Base-by-base conservation (phyloP, 2,329 filamentous ascomycete genomes). In the Cryphonectria naterciae region DNA sequence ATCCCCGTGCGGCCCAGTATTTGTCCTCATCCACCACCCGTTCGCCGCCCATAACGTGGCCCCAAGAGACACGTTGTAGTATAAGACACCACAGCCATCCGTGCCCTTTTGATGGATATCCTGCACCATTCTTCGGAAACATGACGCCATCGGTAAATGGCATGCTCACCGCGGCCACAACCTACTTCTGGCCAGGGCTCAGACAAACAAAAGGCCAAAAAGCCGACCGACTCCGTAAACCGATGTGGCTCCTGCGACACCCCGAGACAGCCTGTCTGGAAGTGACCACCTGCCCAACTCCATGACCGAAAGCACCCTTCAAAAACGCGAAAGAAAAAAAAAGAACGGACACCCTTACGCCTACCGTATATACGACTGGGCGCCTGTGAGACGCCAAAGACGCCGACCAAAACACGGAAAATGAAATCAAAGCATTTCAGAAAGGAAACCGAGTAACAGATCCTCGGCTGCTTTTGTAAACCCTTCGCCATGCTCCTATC, bases 401-500 rank as follows among this genome's bases (percentile, higher is more conserved):
- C 71, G 66, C 69, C 69, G 28, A 46, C 28, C 13, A 46, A n/a
- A 70, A 39, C 25, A 64, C 32, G 39, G 35, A 60, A 17, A 54
- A 39, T 49, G 58, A 49, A 65, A 61, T 35, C 61, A 62, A 70
- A 68, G 58, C 61, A 54, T 58, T 46, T 43, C 39, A 46, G 10
- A 63, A 63, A 58, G 39, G 63, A 66, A 68, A 72, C 70, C 69
- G 64, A 71, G 67, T 11, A 64, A 68, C 52, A 67, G 52, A 35
- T 60, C 66, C 58, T 67, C 62, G 56, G 64, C 60, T 60, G 67
- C 68, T 71, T 73, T 65, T 72, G 64, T 67, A 43, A 67, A 73
- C 58, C 69, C 69, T 60, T 71, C 66, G 58, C 66, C 65, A 63
- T 68, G 64, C 66, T 69, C 67, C 62, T 61, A 63, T 49, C 61